Evolutionary conservation across 148 eudicot genomes (phyloP).

Genomic region (Cornus suecica): DNA sequence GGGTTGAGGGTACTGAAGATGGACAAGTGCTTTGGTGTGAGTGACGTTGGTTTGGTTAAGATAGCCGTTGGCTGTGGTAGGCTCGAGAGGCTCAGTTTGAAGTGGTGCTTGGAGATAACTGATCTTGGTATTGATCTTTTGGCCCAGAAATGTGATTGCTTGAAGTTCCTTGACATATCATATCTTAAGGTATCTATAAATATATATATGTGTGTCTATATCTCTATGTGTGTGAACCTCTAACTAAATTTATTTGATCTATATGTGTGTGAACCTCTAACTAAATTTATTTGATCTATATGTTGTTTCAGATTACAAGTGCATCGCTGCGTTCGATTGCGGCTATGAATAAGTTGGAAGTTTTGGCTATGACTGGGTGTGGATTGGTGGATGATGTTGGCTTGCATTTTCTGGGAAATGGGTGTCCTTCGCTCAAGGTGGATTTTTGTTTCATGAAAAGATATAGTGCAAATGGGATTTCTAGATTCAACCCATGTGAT

Average conservation of each 20-base stretch:
- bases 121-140: slow-evolving; percentile 70
- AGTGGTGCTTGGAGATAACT: slow-evolving; percentile 76
- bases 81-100: slow-evolving; percentile 62
- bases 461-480: background rate
- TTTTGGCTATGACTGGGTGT: slow-evolving; percentile 63
- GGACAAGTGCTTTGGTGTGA: slow-evolving; percentile 56
- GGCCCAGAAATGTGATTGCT: slow-evolving; percentile 43
- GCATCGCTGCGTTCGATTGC: slow-evolving; percentile 51
- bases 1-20: slow-evolving; percentile 46
- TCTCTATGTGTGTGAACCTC: background rate
- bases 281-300: too few species aligned
- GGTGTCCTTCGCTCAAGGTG: slow-evolving; percentile 84
- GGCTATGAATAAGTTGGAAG: slow-evolving; percentile 48
- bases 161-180: slow-evolving; percentile 63
- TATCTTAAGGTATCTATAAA: slow-evolving; percentile 47
- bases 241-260: too few species aligned
- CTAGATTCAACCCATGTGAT: background rate
- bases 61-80: slow-evolving; percentile 58
- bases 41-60: slow-evolving; percentile 80
- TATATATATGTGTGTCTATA: background rate
- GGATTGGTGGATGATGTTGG: slow-evolving; percentile 58
- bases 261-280: background rate
- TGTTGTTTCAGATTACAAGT: slow-evolving; percentile 43
- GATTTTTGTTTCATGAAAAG: background rate
- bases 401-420: slow-evolving; percentile 48